Percentiles rank a stretch among this genome's conserved stretches.
Evolutionary conservation across 2,329 filamentous ascomycete species (phyloP).

Genomic region (Moelleriella libera): DNA sequence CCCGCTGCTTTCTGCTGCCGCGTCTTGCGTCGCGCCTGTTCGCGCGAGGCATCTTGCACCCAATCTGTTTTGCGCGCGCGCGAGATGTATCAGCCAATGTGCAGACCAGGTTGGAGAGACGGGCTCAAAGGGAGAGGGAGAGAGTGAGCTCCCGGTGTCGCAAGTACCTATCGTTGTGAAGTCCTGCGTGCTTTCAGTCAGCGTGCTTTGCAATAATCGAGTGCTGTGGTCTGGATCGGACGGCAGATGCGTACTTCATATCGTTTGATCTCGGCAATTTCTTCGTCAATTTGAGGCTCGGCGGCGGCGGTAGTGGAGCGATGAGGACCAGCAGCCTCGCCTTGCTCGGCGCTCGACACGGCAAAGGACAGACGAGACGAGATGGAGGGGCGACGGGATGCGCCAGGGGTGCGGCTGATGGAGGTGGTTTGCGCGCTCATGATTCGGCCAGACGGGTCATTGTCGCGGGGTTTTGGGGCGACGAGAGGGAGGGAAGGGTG

Average conservation of each 20-base stretch:
- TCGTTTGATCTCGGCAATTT: slow-evolving; percentile 94
- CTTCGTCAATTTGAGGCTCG: slow-evolving; percentile 70
- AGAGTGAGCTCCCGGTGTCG: slow-evolving; percentile 3
- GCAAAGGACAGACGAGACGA: slow-evolving; percentile 53
- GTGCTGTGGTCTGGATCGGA: not conserved
- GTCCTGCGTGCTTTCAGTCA: slow-evolving; percentile 33
- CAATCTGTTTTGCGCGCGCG: slow-evolving; percentile 45
- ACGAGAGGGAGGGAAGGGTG: too few species aligned
- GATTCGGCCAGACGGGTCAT: slow-evolving; percentile 23
- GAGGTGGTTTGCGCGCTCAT: slow-evolving; percentile 42
- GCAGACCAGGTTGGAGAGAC: too few species aligned
- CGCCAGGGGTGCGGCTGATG: slow-evolving; percentile 24
- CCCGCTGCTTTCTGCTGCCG: slow-evolving; percentile 58
- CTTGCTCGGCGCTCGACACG: slow-evolving; percentile 50
- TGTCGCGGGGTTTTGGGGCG: slow-evolving; percentile 1
- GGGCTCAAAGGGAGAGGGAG: not conserved
- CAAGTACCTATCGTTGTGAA: slow-evolving; percentile 76
- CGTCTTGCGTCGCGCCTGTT: slow-evolving; percentile 68
- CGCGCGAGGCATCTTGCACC: slow-evolving; percentile 92
- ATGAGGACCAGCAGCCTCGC: slow-evolving; percentile 34
- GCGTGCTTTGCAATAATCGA: too few species aligned
- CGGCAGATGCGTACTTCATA: slow-evolving; percentile 51
- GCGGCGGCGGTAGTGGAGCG: slow-evolving; percentile 19
- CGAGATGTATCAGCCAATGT: too few species aligned
- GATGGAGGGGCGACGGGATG: slow-evolving; percentile 38